phyloP scores from a whole-genome alignment of 164 flowering plant genomes.

The Chimonanthus praecox region DNA sequence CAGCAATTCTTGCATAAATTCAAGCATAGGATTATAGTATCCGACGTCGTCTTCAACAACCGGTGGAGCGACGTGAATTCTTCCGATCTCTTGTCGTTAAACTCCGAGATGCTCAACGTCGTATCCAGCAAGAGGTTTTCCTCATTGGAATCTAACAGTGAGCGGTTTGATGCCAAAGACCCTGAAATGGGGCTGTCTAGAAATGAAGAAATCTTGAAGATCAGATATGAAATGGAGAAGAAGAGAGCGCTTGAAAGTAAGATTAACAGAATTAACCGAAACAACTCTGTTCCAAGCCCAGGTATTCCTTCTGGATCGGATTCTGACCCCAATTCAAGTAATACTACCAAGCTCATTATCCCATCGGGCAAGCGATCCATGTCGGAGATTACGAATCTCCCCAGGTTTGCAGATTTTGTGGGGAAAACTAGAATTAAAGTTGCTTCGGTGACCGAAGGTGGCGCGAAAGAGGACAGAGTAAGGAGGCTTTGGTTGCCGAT shows the following conservation, averaged over 20 bases:
- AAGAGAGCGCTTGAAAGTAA: slow-evolving; percentile 36
- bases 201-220: slow-evolving; percentile 15
- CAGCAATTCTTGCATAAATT: slow-evolving; percentile 33
- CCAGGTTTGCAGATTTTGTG: slow-evolving; percentile 35
- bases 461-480: slow-evolving; percentile 28
- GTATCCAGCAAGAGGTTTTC: slow-evolving; percentile 26
- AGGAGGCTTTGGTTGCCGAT: slow-evolving; percentile 41
- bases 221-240: slow-evolving; percentile 37
- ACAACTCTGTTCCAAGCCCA: slow-evolving; percentile 7
- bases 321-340: slow-evolving; percentile 1
- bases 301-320: not conserved
- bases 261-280: slow-evolving; percentile 4
- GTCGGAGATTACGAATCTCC: slow-evolving; percentile 62
- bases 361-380: slow-evolving; percentile 46
- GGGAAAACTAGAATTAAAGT: slow-evolving; percentile 1
- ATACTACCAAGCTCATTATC: slow-evolving; percentile 13
- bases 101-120: slow-evolving; percentile 50
- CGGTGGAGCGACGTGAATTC: slow-evolving; percentile 81
- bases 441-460: not conserved
- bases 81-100: slow-evolving; percentile 63
- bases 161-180: slow-evolving; percentile 16
- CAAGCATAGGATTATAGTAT: slow-evolving; percentile 58
- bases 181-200: not conserved
- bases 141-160: slow-evolving; percentile 7
- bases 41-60: slow-evolving; percentile 56